Evolutionary conservation across 2,329 filamentous ascomycete genomes (phyloP).

Genomic region (Diaporthe batatas): DNA sequence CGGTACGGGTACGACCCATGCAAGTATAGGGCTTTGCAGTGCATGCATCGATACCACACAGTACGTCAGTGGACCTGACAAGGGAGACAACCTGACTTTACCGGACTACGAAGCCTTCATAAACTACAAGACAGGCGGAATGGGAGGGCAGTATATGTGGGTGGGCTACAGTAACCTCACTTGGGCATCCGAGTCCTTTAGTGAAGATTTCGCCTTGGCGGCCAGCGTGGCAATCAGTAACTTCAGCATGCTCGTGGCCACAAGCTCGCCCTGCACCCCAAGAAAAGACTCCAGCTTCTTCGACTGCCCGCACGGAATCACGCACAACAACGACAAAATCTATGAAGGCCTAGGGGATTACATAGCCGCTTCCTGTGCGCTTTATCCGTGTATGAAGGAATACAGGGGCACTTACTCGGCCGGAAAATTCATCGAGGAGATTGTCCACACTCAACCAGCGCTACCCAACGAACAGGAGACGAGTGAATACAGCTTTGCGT

Average conservation of each 20-base stretch:
- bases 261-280: constrained; percentile 42
- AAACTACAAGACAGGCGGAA: constrained; percentile 19
- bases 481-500: not conserved
- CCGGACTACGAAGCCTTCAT: constrained; percentile 45
- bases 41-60: constrained; percentile 46
- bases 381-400: constrained; percentile 44
- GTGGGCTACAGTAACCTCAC: constrained; percentile 41
- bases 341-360: constrained; percentile 21
- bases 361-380: constrained; percentile 39
- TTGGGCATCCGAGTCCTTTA: constrained; percentile 43
- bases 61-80: constrained; percentile 36
- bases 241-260: constrained; percentile 44
- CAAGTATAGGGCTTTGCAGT: constrained; percentile 48
- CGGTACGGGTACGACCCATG: constrained; percentile 45
- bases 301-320: constrained; percentile 42
- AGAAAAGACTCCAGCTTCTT: constrained; percentile 27
- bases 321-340: constrained; percentile 7
- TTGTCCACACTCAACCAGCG: constrained; percentile 26
- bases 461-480: constrained; percentile 31
- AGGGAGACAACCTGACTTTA: constrained; percentile 43
- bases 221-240: constrained; percentile 42
- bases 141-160: constrained; percentile 42
- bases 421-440: constrained; percentile 35
- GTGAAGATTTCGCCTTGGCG: constrained; percentile 41
- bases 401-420: constrained; percentile 33